Evolutionary conservation across 2,329 filamentous ascomycete species (phyloP), one percentile per base, ranked within the genome.

Genomic region (Botryosphaeria dothidea): DNA sequence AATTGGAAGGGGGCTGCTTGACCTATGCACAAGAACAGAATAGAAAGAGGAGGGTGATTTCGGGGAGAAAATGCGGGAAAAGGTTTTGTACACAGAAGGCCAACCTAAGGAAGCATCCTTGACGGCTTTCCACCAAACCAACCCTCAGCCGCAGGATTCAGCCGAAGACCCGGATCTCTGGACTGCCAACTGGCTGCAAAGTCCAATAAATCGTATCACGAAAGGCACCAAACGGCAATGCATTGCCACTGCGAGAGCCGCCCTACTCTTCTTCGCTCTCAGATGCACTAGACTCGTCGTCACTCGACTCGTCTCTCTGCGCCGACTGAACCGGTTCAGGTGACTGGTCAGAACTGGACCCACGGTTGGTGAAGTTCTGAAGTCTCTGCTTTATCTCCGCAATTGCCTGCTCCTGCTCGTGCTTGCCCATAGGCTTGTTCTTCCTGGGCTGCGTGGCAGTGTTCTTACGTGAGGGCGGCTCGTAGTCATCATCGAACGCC

Each of bases 351-450:
- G 72, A 82, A 80, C 67, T 81, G 75, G 69, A 78, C 31, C 69
- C 82, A 23, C 65, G 71, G 17, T 66, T 56, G 57, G 71, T 71
- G 71, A 79, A 79, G 61, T 71, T 72, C 65, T 75, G 69, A 69
- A 89, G 81, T 68, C 87, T 84, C 73, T 86, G 84, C 69, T 86
- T 83, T 25, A 91, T 82, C 73, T 86, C 82, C 68, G 85, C 82
- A 71, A 92, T 89, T 68, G 86, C 88, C 46, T 85, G 83, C 72
- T 90, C 88, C 77, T 92, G 89, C 77, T 91, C 89, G 36, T 81
- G 79, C 78, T 90, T 90, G 77, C 87, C 88, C 89, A 92, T 92
- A 1, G 89, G 89, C 81, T 91, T 91, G 77, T 91, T 90, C 82
- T 90, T 90, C 80, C 88, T 89, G 62, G 85, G 84, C 77, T 88